Evolutionary conservation across 345 rosid species (phyloP).

Genomic region (Geranium rotundifolium): DNA sequence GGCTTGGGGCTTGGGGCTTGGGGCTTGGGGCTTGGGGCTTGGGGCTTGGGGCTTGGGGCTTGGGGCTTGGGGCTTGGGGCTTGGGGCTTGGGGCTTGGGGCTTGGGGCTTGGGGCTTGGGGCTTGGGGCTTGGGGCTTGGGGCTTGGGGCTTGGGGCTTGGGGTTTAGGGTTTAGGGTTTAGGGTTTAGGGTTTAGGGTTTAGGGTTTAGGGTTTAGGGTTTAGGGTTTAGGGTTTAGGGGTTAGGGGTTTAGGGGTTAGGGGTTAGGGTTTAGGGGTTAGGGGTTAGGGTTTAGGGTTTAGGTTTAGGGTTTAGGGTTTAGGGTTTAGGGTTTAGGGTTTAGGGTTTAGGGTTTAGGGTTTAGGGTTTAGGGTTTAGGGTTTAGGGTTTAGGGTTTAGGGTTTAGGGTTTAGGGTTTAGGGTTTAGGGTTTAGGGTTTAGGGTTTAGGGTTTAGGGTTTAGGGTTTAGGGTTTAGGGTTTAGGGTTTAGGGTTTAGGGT

Average conservation of each 20-base stretch:
- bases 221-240: neutral
- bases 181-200: neutral
- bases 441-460: no score
- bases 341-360: no score
- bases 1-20: neutral
- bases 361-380: no score
- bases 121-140: neutral
- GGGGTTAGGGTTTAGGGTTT: conserved; percentile 1
- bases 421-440: no score
- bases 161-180: neutral
- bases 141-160: neutral
- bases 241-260: neutral
- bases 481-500: no score
- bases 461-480: no score
- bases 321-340: no score
- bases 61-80: neutral
- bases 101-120: neutral
- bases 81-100: neutral
- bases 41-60: neutral
- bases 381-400: no score
- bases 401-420: no score
- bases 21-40: neutral
- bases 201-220: neutral
- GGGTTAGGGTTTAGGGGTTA: neutral
- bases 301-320: no score